Base-by-base conservation (phyloP, 495 filamentous ascomycete species). In the Penicillium flavigenum region DNA sequence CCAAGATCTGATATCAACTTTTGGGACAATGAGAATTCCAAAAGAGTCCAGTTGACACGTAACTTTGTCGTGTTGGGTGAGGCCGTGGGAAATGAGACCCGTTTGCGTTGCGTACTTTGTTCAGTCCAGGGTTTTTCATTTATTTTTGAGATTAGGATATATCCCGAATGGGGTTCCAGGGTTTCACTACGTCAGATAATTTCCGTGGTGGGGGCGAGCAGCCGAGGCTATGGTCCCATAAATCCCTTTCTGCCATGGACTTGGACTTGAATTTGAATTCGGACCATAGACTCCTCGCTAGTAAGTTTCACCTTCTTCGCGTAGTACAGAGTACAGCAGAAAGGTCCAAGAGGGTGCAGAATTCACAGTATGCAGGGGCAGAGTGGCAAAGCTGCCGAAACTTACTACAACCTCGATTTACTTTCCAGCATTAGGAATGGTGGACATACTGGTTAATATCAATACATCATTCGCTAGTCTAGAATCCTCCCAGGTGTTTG, bases 271-370 rank as follows among this genome's bases (percentile, higher is more conserved):
- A 46, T 46, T 54, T 16, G 3, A 31, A 46, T 44, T 24, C n/a
- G 27, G 39, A 24, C 41, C 27, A 17, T 45, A 32, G 44, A 29
- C 44, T 46, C 24, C 44, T 38, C 31, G 31, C 12, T 38, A 34
- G 32, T 39, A 51, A 7, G 20, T 38, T 51, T 39, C 44, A 46
- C 14, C 11, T n/a, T 41, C 5, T 12, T 14, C 2, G 4, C 32
- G 51, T 46, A 14, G 51, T 43, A 46, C 51, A 36, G 51, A 9
- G 51, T 43, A 46, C 51, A 36, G 51, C 39, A 34, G 41, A 45
- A 45, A 46, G 41, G 29, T 45, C 41, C 51, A 41, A 38, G 41
- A 39, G 34, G 34, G 29, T 36, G 41, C 51, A 54, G 26, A 27
- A 31, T 8, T 53, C 4, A 31, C 24, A 17, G 38, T 45, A 45